Evolutionary conservation across 805 yeast genomes (phyloP), one percentile per base, ranked within the genome.

Genomic region (Schwanniomyces vanrijiae): DNA sequence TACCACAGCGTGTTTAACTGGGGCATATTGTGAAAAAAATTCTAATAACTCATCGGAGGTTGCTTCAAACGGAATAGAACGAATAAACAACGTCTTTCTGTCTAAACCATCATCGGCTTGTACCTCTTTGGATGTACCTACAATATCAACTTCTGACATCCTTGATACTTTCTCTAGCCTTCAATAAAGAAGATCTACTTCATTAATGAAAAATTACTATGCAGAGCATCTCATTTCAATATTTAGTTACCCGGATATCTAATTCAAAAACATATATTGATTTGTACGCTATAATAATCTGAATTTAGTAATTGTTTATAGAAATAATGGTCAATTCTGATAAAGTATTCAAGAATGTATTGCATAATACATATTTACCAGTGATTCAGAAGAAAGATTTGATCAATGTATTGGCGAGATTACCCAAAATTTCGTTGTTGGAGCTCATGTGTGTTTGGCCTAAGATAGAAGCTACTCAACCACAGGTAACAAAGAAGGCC

Each of bases 1-100:
- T 37, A 94, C 80, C 39, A 90, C 91, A 1, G 97, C 96, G 67
- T 94, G 99, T 67, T 86, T 90, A 10, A 92, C 95, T 5, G 99
- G 99, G 4, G 89, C 92, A 69, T 90, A 86, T 53, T 90, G 90
- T 1, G 98, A 86, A 62, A 94, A 94, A 66, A 78, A 90, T 55
- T 87, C 88, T 1, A 92, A 78, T 37, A 94, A 75, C 56, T 89
- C 83, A 49, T 90, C 96, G 19, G 84, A 81, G 1, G 95, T 86
- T 6, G 90, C 95, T 35, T 81, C 84, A 49, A 75, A 73, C 2
- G 98, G 98, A 29, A 92, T 75, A 3, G 91, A 78, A 54, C 98
- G 81, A 37, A 94, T 95, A 64, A 94, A 94, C 31, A 94, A 73
- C 19, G 96, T 87, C 60, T 71, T 77, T 55, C 80, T 71, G 51